These are phyloP conservation scores for Neurospora intermedia DNA, from an alignment of 495 filamentous ascomycete genomes.

Conservation along the genomic window DNA sequence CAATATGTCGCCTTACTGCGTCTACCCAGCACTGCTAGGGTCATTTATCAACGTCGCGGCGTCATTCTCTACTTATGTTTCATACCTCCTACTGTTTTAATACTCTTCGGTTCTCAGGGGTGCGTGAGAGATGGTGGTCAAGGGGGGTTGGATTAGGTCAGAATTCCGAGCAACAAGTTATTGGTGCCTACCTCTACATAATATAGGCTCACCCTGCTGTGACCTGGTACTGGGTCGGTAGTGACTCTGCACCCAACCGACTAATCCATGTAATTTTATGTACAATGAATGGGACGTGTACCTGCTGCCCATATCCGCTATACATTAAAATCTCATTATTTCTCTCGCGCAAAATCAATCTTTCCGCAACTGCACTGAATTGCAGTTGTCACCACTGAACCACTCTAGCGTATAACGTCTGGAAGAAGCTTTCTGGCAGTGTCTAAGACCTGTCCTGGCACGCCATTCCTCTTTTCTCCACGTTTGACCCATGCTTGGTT, in stretches of 20 bases:
- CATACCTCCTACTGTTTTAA: not conserved
- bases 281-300: not conserved
- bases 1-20: not conserved
- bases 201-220: not conserved
- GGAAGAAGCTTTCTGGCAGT: not conserved
- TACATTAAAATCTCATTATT: not conserved
- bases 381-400: not conserved
- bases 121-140: not conserved
- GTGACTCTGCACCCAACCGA: not conserved
- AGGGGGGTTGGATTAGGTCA: not conserved
- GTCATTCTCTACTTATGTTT: not conserved
- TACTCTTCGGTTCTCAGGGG: not conserved
- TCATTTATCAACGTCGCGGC: not conserved
- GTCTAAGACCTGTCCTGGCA: not conserved
- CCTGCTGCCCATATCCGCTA: not conserved
- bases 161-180: not conserved
- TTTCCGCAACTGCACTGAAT: not conserved
- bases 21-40: not conserved
- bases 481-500: not conserved
- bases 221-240: not conserved
- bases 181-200: not conserved
- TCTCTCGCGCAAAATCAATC: not conserved
- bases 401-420: not conserved
- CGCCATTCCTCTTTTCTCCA: not conserved
- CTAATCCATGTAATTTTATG: not conserved